A percentile compares a stretch with the other conserved stretches of the same genome.
These are phyloP conservation scores for Eucalyptus dawsonii DNA, from an alignment of 345 rosid genomes.

Conservation along the genomic window DNA sequence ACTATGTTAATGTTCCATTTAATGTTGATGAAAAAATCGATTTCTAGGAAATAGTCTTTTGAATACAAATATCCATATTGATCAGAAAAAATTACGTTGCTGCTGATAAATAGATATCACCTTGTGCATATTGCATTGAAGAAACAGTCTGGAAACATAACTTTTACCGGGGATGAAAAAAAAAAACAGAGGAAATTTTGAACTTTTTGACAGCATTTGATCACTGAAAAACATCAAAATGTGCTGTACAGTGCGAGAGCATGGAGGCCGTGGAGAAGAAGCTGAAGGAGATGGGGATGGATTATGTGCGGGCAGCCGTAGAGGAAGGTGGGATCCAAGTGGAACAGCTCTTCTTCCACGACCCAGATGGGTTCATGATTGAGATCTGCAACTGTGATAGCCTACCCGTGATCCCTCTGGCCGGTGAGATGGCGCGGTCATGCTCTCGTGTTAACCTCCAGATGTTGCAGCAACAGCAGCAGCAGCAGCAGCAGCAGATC, in stretches of 20 bases:
- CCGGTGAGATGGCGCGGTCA: slow-evolving; percentile 28
- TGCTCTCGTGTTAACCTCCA: slow-evolving; percentile 36
- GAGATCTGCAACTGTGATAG: slow-evolving; percentile 83
- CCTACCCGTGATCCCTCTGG: slow-evolving; percentile 67
- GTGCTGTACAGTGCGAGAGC: slow-evolving; percentile 48
- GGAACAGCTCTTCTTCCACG: slow-evolving; percentile 80
- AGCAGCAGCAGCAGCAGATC: slow-evolving; percentile 1
- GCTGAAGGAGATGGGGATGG: slow-evolving; percentile 48
- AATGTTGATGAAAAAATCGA: background rate
- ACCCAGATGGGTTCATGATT: slow-evolving; percentile 84
- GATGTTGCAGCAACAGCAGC: background rate
- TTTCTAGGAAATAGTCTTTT: background rate
- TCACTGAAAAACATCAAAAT: background rate
- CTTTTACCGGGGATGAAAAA: background rate
- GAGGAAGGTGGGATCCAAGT: slow-evolving; percentile 82
- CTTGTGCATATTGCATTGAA: background rate
- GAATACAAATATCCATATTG: background rate
- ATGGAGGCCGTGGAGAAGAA: slow-evolving; percentile 70
- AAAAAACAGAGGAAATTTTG: background rate
- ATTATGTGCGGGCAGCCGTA: slow-evolving; percentile 35
- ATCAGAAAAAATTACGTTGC: background rate
- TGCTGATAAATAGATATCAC: background rate
- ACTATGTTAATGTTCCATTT: background rate
- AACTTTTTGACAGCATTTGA: background rate
- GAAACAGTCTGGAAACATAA: background rate